A percentile compares a stretch with the other conserved stretches of the same genome.
phyloP scores from a whole-genome alignment of 2,329 filamentous ascomycete genomes.

The Leptodontidium sp. region DNA sequence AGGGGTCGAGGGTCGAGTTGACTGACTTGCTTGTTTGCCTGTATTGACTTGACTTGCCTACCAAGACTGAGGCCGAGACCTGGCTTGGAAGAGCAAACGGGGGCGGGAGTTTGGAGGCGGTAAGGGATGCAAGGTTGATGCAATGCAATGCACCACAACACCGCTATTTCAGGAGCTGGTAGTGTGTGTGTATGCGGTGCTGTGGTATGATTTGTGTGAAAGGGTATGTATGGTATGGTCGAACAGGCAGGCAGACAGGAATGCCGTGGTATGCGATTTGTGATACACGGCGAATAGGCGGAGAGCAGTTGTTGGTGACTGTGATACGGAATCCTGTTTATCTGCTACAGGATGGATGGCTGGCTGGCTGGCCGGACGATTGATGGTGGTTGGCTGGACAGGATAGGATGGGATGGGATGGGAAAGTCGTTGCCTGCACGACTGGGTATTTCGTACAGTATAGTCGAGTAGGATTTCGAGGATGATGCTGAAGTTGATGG shows the following conservation, averaged over 20 bases:
- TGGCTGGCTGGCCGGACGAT: neutral
- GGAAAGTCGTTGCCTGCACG: constrained; percentile 28
- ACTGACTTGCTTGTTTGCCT: neutral
- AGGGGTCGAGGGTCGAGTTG: neutral
- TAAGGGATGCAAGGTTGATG: constrained; percentile 26
- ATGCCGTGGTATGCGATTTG: constrained; percentile 14
- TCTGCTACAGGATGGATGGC: constrained; percentile 16
- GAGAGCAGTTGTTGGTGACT: constrained; percentile 3
- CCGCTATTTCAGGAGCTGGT: constrained; percentile 27
- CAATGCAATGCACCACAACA: constrained; percentile 26
- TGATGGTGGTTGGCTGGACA: neutral
- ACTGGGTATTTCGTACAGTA: constrained; percentile 3
- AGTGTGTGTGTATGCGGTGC: neutral
- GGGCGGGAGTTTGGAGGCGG: constrained; percentile 28
- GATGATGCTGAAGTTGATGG: neutral
- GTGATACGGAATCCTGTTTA: constrained; percentile 22
- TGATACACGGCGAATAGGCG: constrained; percentile 24
- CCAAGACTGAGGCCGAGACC: too few relatives aligned
- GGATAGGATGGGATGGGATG: constrained; percentile 1
- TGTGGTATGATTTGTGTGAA: neutral
- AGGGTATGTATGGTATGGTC: too few relatives aligned
- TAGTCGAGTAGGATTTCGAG: neutral
- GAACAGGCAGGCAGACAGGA: constrained; percentile 5
- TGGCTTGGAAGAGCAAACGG: constrained; percentile 15
- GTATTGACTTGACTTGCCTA: neutral